Evolutionary conservation across 768 basidiomycete genomes (phyloP), one percentile per base, ranked within the genome.

Genomic region (Brasilioporus rufonigricans): DNA sequence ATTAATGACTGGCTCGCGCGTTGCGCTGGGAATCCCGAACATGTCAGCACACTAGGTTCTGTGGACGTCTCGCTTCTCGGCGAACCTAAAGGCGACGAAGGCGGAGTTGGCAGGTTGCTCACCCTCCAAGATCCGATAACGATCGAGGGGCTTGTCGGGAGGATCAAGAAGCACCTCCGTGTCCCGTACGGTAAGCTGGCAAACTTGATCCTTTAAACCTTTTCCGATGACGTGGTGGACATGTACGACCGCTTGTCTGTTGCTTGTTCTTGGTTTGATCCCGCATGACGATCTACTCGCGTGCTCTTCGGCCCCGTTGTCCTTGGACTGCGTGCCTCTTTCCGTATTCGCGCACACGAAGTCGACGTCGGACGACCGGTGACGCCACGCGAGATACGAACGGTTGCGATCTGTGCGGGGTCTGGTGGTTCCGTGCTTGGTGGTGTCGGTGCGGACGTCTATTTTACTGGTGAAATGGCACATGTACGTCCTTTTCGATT

Each of bases 391-490:
- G 61, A 70, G 58, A 64, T 88, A 48, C 72, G 74, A 52, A 83
- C 84, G 27, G 80, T 97, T 53, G 94, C 91, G 48, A 86, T 98
- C 56, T 97, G 95, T 70, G 94, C 94, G 33, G 96, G 96, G 33
- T 87, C 88, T 27, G 95, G 93, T 46, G 89, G 83, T 2, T 87
- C 86, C 41, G 77, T 95, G 69, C 80, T 98, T 45, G 70, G 77
- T 19, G 86, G 83, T 46, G 77, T 82, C 36, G 72, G 81, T 44
- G 94, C 93, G 36, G 94, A 97, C 70, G 81, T 94, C 24, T 93
- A 90, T 70, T 78, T 94, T 63, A 98, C 96, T 3, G 96, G 96
- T 10, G 93, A 98, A 74, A 91, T 95, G 89, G 70, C 80, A 19
- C 94, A 96, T 72, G 91, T 93, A 71, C 48, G 83, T 71, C 59